Evolutionary conservation across 495 filamentous ascomycete genomes (phyloP), one percentile per base, ranked within the genome.

Genomic region (Hamigera avellanea): DNA sequence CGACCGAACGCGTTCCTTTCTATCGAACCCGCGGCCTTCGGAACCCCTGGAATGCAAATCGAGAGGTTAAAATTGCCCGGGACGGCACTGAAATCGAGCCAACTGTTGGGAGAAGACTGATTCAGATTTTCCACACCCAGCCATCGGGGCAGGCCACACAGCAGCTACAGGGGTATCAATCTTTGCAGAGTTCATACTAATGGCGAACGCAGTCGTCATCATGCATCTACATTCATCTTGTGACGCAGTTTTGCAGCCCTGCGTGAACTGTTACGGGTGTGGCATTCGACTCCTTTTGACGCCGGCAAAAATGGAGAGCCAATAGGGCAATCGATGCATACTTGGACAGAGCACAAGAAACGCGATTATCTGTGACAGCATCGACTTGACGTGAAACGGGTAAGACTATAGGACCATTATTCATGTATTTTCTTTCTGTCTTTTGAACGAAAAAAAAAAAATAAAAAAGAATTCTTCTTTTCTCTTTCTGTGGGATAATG

Each of bases 1-100:
- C 85, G 7, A 93, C 86, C 2, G 75, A 77, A 23, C 69, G 81
- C 28, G 72, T 98, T 6, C 88, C 91, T 0, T 98, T 96, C 55
- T 89, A 93, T 53, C 78, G 83, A 29, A 94, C 87, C 0, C 66
- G 88, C 34, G 89, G 89, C 0, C 55, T 98, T 21, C 72, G 91
- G n/a, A 98, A 98, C 49, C 77, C 82, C 2, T 95, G 88, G 91
- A 96, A 98, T 54, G 80, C 85, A 1, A 94, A 95, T 50, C 67
- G 91, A 31, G 91, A 95, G 48, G 86, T 98, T 32, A 98, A 98
- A 53, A 93, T 98, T 46, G 91, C 91, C 7, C 71, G 91, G 46
- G 91, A 98, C 54, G 91, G 87, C 4, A 98, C 91, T 0, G 91
- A 95, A 59, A 66, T 98, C 14, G 89, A 96, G 55, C 82, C 88